These are phyloP conservation scores for Glarea lozoyensis DNA, from an alignment of 495 filamentous ascomycete genomes.

Conservation along the genomic window DNA sequence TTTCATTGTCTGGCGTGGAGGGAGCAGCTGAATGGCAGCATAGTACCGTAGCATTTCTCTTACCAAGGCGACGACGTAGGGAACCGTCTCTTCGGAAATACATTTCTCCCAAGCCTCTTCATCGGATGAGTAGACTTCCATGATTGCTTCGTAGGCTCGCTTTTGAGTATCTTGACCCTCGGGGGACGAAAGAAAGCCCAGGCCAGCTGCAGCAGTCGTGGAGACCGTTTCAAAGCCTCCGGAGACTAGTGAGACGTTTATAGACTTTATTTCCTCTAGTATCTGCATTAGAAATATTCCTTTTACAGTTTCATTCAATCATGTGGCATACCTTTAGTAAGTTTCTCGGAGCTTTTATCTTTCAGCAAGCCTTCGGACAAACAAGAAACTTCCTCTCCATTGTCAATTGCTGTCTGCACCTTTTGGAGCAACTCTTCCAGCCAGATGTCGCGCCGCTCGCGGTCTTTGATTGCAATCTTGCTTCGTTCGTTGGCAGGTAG, in stretches of 20 bases:
- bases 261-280: background rate
- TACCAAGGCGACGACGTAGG: slow-evolving; percentile 1
- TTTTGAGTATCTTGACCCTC: slow-evolving; percentile 1
- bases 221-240: background rate
- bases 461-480: background rate
- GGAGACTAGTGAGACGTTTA: background rate
- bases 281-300: too few relatives aligned
- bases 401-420: background rate
- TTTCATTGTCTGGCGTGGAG: slow-evolving; percentile 2
- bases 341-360: background rate
- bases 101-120: slow-evolving; percentile 10
- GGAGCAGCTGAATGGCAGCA: slow-evolving; percentile 4
- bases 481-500: background rate
- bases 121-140: slow-evolving; percentile 2
- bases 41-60: slow-evolving; percentile 8
- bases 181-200: slow-evolving; percentile 1
- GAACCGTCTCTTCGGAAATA: slow-evolving; percentile 5
- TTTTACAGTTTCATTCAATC: too few relatives aligned
- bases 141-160: slow-evolving; percentile 2
- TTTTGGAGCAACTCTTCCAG: background rate
- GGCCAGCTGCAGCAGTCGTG: background rate
- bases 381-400: background rate
- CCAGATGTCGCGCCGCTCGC: background rate
- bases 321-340: background rate
- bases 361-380: background rate